These are phyloP conservation scores for Alternaria conjuncta DNA, from an alignment of 2,329 filamentous ascomycete genomes.

Conservation along the genomic window DNA sequence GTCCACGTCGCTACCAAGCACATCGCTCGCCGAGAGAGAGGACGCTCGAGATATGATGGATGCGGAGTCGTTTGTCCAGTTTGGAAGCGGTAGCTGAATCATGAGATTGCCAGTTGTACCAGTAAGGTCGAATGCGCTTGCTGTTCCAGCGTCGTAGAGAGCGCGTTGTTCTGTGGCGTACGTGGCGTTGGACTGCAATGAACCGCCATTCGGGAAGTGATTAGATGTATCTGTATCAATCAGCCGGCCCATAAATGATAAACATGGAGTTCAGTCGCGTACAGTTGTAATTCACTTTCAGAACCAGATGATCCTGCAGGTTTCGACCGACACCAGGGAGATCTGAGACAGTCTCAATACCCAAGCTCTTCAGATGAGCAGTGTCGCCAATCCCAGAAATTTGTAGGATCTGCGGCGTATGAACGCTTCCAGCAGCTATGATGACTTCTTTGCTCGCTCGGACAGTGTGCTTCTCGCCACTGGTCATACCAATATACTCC, in stretches of 20 bases:
- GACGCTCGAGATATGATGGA: constrained; percentile 22
- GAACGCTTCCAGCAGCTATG: constrained; percentile 63
- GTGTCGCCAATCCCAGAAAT: constrained; percentile 63
- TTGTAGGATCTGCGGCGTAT: constrained; percentile 68
- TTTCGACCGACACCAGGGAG: constrained; percentile 38
- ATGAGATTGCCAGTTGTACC: constrained; percentile 24
- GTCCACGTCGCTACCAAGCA: background rate
- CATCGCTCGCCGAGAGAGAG: background rate
- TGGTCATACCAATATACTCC: constrained; percentile 13
- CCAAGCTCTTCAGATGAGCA: constrained; percentile 11
- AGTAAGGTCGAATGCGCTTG: constrained; percentile 38
- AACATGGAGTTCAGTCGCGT: background rate
- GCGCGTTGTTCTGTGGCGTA: constrained; percentile 36
- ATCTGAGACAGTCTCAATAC: constrained; percentile 22
- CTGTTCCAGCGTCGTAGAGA: constrained; percentile 31
- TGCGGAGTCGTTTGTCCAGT: constrained; percentile 12
- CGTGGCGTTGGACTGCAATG: constrained; percentile 28
- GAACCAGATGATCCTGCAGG: constrained; percentile 33
- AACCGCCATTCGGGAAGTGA: constrained; percentile 22
- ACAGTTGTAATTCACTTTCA: constrained; percentile 32
- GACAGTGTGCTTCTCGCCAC: constrained; percentile 8
- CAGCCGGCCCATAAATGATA: background rate
- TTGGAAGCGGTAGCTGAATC: constrained; percentile 21
- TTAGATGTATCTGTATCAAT: constrained; percentile 15
- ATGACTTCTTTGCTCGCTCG: constrained; percentile 58